Evolutionary conservation across 176 grass and related monocot genomes (phyloP), one percentile per base, ranked within the genome.

Genomic region (Puccinellia tenuiflora): DNA sequence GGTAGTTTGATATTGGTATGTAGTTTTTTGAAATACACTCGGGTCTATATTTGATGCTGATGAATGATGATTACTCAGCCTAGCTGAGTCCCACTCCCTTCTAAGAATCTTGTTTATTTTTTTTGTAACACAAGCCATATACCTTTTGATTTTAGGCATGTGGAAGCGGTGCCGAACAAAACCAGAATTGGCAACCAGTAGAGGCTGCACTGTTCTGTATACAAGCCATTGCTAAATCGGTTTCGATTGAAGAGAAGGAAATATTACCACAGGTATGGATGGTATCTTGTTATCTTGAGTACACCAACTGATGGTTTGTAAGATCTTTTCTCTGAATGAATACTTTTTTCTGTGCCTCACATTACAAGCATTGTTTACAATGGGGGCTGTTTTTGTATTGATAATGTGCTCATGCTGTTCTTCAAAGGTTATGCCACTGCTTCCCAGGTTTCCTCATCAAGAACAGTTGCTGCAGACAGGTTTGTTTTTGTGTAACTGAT

Each of bases 121-220:
- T 4, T 57, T 9, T 73, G 38, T 81, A 29, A 37, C 77, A 33
- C 57, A 52, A 61, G 12, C 55, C 24, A 33, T 70, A 56, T 30
- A 25, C 46, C 85, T 73, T 73, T 73, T 64, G 68, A 56, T 83
- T 85, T 75, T 81, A 99, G 96, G 91, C 96, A 61, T 87, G 93
- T 82, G 89, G 80, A 72, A 93, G 79, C 85, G 85, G 76, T 17
- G 83, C 51, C 18, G 81, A 92, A 42, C 81, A 92, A 79, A 87
- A 71, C 43, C 85, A 84, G 69, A 99, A 86, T 66, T 99, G 93
- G 96, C 93, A 96, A 86, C 96, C 91, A 81, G 61, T 94, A 68
- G 96, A 99, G 83, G 93, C 96, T 78, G 93, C 93, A 22, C 74
- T 99, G 55, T 95, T 92, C 79, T 99, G 93, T 80, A 95, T 99